A percentile compares a stretch with the other conserved stretches of the same genome.
These are phyloP conservation scores for Candida mesenterica DNA, from an alignment of 1,139 yeast species.

Conservation along the genomic window DNA sequence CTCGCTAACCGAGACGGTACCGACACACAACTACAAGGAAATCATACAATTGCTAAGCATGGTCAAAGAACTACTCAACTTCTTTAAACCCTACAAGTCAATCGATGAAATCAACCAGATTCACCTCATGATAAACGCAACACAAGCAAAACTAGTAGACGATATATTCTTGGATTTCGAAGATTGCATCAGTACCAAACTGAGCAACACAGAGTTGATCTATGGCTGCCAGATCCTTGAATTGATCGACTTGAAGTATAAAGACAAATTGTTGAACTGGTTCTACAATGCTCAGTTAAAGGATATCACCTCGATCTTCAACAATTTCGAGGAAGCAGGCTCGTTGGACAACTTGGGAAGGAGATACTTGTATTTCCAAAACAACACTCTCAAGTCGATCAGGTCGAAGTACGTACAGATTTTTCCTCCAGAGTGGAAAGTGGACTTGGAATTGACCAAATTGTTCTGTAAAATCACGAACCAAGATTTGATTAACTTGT, in stretches of 20 bases:
- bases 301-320: conserved; percentile 75
- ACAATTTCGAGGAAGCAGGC: conserved; percentile 86
- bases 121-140: conserved; percentile 58
- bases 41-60: conserved; percentile 70
- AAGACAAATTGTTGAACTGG: conserved; percentile 68
- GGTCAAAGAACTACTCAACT: conserved; percentile 71
- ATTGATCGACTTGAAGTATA: conserved; percentile 58
- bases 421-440: conserved; percentile 75
- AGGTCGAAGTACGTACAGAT: conserved; percentile 49
- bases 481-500: conserved; percentile 50
- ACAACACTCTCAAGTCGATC: conserved; percentile 63
- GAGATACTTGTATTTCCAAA: conserved; percentile 71
- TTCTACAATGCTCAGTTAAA: conserved; percentile 67
- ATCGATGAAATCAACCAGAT: conserved; percentile 77
- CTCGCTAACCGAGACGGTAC: conserved; percentile 51
- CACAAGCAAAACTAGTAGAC: conserved; percentile 66
- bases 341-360: conserved; percentile 82
- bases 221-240: conserved; percentile 77
- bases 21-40: conserved; percentile 55
- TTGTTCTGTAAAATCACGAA: conserved; percentile 70
- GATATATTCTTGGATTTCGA: conserved; percentile 78
- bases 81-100: conserved; percentile 80
- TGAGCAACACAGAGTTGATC: conserved; percentile 34
- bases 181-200: conserved; percentile 29
- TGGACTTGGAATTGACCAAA: conserved; percentile 57